These are phyloP conservation scores for Daldinia childiae DNA, from an alignment of 495 filamentous ascomycete genomes.

Conservation along the genomic window DNA sequence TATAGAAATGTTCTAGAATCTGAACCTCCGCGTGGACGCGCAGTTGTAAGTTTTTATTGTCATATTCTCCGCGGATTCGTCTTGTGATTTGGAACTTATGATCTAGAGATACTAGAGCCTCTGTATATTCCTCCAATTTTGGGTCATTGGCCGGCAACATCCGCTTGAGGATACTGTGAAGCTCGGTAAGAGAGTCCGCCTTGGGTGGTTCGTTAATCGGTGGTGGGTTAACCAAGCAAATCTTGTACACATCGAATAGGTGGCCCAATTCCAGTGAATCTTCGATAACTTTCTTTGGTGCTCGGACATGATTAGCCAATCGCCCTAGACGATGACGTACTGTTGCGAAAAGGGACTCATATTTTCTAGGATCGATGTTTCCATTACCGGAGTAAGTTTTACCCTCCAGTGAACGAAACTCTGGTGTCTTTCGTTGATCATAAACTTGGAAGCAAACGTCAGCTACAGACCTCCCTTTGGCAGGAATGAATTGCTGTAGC, in stretches of 20 bases:
- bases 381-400: background rate
- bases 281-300: slow-evolving; percentile 26
- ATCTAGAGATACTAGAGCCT: slow-evolving; percentile 15
- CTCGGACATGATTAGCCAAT: slow-evolving; percentile 31
- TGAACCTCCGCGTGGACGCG: slow-evolving; percentile 51
- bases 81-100: slow-evolving; percentile 17
- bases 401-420: slow-evolving; percentile 10
- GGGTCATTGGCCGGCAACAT: slow-evolving; percentile 16
- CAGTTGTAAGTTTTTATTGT: slow-evolving; percentile 24
- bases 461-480: background rate
- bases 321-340: slow-evolving; percentile 27
- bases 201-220: background rate
- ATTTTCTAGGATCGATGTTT: background rate
- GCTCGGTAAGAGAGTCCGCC: slow-evolving; percentile 25
- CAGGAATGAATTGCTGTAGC: slow-evolving; percentile 12
- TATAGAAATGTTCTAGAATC: slow-evolving; percentile 38
- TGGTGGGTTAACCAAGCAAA: slow-evolving; percentile 3
- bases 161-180: slow-evolving; percentile 24
- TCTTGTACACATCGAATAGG: slow-evolving; percentile 19
- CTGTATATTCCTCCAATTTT: slow-evolving; percentile 8
- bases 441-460: slow-evolving; percentile 28
- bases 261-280: slow-evolving; percentile 13
- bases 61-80: slow-evolving; percentile 49
- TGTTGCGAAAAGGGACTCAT: background rate
- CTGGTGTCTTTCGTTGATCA: slow-evolving; percentile 9